phyloP scores from a whole-genome alignment of 1,284 basidiomycete genomes.

The Dichomitus squalens region DNA sequence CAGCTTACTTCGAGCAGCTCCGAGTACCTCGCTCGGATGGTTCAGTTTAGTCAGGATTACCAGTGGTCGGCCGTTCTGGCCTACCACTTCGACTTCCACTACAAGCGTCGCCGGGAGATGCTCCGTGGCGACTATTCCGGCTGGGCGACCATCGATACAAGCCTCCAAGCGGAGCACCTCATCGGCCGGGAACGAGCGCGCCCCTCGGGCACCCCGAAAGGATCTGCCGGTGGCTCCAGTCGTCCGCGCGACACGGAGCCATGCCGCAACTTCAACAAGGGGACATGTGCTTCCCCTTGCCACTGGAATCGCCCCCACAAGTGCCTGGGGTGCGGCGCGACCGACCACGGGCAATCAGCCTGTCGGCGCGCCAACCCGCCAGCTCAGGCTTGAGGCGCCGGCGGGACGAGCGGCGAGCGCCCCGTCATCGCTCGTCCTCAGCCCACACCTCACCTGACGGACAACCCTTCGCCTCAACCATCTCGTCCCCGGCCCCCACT shows the following conservation, averaged over 20 bases:
- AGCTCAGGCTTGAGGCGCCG: neutral
- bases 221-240: neutral
- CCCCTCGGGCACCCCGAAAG: neutral
- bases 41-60: constrained; percentile 1
- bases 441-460: neutral
- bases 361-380: neutral
- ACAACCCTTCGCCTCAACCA: too few relatives aligned
- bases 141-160: constrained; percentile 2
- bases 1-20: neutral
- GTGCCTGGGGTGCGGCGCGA: neutral
- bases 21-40: too few relatives aligned
- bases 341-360: neutral
- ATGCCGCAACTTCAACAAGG: constrained; percentile 11
- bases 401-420: neutral
- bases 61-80: constrained; percentile 10
- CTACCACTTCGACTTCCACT: constrained; percentile 11
- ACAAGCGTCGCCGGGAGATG: constrained; percentile 8
- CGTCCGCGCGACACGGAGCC: neutral
- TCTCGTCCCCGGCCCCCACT: too few relatives aligned
- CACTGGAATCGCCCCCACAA: neutral
- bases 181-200: neutral
- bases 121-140: constrained; percentile 7
- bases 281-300: constrained; percentile 5
- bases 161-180: constrained; percentile 1
- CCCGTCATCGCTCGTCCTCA: neutral